Evolutionary conservation across 768 basidiomycete genomes (phyloP).

Genomic region (Aureoboletus auriporus): DNA sequence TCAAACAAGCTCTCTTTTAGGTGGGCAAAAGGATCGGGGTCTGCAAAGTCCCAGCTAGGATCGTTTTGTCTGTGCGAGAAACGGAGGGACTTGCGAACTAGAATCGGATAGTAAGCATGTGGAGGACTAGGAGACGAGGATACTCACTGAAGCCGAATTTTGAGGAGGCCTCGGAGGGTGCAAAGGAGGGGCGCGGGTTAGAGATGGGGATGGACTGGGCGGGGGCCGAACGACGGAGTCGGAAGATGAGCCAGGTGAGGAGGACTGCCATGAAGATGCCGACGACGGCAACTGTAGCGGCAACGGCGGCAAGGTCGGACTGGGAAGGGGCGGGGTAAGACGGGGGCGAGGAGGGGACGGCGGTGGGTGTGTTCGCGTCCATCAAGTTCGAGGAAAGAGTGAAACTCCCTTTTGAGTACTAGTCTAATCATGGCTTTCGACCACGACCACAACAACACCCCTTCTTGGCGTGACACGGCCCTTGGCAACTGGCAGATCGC

Average conservation of each 20-base stretch:
- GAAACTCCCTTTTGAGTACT: background rate
- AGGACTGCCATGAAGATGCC: constrained; percentile 22
- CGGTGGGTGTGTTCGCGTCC: background rate
- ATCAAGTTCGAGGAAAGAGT: background rate
- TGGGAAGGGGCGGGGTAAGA: constrained; percentile 14
- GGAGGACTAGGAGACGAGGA: too few relatives aligned
- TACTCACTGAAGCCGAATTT: constrained; percentile 27
- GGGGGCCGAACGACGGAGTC: constrained; percentile 15
- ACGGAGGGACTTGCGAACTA: constrained; percentile 25
- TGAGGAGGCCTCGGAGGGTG: constrained; percentile 23
- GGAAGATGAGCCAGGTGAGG: constrained; percentile 24
- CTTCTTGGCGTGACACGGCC: constrained; percentile 53
- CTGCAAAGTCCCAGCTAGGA: constrained; percentile 30
- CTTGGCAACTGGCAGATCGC: constrained; percentile 54
- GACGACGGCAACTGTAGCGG: constrained; percentile 22
- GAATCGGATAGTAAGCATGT: too few relatives aligned
- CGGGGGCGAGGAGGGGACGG: constrained; percentile 4
- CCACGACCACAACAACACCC: constrained; percentile 9
- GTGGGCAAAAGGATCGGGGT: constrained; percentile 19
- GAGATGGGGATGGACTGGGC: background rate
- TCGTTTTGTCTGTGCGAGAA: constrained; percentile 16
- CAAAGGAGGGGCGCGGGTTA: constrained; percentile 18
- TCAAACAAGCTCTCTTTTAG: constrained; percentile 2
- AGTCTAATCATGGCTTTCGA: background rate
- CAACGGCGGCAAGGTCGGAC: constrained; percentile 20